Conservation (phyloP, 2,329 filamentous ascomycete genomes). For the Curvularia spicifera region DNA sequence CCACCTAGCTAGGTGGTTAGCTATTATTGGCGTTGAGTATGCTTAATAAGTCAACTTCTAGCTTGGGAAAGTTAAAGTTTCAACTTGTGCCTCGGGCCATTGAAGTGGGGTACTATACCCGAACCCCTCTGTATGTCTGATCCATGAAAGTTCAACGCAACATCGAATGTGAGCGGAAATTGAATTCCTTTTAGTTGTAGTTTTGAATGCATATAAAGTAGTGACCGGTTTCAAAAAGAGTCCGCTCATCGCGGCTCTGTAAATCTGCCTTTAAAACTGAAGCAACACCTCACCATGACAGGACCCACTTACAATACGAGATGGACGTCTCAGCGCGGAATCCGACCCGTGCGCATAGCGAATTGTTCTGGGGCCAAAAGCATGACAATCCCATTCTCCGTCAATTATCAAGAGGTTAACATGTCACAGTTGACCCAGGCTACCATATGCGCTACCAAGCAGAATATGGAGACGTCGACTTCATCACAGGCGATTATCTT, state of each 20-base stretch:
- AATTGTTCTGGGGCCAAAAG: not conserved
- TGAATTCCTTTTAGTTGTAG: not conserved
- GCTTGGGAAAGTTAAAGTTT: not conserved
- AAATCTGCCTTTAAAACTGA: not conserved
- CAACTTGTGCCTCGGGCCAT: not conserved
- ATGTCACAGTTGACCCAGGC: not conserved
- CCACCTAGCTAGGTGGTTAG: conserved; percentile 13
- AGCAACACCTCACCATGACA: not conserved
- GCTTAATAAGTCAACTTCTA: not conserved
- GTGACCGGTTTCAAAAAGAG: too few species aligned
- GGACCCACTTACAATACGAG: not conserved
- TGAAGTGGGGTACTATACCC: too few species aligned
- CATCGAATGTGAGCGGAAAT: not conserved
- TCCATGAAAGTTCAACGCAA: not conserved
- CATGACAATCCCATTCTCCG: not conserved
- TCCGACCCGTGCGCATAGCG: not conserved
- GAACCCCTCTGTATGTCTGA: too few species aligned
- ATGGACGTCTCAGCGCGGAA: not conserved
- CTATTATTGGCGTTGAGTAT: not conserved
- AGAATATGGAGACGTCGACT: not conserved
- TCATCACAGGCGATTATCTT: not conserved
- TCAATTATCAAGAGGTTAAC: not conserved
- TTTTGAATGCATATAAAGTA: not conserved
- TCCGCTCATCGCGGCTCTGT: not conserved
- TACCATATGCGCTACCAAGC: not conserved